Evolutionary conservation across 202 grass and related monocot species (phyloP).

Genomic region (Carex sylvatica): DNA sequence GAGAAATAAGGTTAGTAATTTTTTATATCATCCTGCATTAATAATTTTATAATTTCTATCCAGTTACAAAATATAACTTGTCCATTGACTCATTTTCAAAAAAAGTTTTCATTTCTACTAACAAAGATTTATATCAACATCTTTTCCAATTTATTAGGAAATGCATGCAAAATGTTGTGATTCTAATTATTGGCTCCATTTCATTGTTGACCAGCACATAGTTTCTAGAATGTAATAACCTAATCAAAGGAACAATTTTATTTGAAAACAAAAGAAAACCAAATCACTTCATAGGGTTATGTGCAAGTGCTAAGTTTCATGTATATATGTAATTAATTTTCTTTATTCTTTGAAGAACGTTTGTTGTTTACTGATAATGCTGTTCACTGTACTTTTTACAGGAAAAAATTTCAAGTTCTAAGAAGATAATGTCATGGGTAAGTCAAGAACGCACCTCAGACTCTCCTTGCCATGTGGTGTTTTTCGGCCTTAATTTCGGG

Average conservation of each 20-base stretch:
- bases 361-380: constrained; percentile 1
- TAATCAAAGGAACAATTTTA: too few species aligned
- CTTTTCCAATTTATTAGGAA: constrained; percentile 10
- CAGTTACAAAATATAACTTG: background rate
- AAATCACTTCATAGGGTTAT: background rate
- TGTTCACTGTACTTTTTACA: constrained; percentile 2
- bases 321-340: background rate
- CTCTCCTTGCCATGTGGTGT: constrained; percentile 63
- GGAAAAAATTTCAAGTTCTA: constrained; percentile 35
- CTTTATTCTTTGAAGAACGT: background rate
- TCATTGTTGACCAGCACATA: too few species aligned
- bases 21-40: background rate
- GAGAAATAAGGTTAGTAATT: constrained; percentile 15
- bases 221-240: too few species aligned
- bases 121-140: background rate
- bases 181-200: background rate
- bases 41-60: background rate
- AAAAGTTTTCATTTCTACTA: background rate
- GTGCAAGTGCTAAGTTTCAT: background rate
- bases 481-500: constrained; percentile 29
- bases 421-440: constrained; percentile 37
- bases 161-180: background rate
- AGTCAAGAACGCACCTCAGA: constrained; percentile 99
- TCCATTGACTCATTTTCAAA: too few species aligned
- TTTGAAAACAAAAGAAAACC: too few species aligned